Percentiles rank a stretch among this genome's conserved stretches.
These are phyloP conservation scores for Syncephalastrum monosporum DNA, from an alignment of 371 early-diverging fungal genomes.

Conservation along the genomic window DNA sequence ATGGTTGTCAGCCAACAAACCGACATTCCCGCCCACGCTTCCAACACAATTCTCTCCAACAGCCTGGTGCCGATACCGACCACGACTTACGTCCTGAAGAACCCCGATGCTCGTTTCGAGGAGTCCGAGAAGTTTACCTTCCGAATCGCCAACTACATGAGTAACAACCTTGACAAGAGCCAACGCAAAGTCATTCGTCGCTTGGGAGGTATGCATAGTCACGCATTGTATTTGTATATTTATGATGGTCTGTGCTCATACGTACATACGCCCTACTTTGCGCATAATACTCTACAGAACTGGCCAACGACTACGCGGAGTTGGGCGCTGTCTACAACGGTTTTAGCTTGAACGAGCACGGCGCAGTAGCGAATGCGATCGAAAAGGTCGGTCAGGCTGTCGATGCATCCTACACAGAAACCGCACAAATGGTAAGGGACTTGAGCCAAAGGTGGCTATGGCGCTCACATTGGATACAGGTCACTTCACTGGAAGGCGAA, in stretches of 20 bases:
- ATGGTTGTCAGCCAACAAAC: constrained; percentile 31
- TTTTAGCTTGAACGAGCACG: constrained; percentile 84
- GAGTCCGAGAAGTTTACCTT: constrained; percentile 80
- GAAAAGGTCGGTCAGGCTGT: constrained; percentile 91
- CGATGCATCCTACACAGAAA: constrained; percentile 79
- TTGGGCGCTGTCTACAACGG: constrained; percentile 93
- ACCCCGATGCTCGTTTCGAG: constrained; percentile 76
- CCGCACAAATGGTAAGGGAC: constrained; percentile 63
- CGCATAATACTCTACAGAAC: constrained; percentile 17
- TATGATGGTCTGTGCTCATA: neutral
- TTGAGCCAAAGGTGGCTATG: neutral
- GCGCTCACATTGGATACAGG: constrained; percentile 2
- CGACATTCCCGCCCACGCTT: constrained; percentile 22
- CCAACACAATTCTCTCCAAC: constrained; percentile 23
- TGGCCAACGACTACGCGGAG: constrained; percentile 80
- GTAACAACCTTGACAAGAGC: constrained; percentile 66
- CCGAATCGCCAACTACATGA: constrained; percentile 71
- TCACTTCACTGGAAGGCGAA: constrained; percentile 67
- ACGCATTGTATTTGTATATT: neutral
- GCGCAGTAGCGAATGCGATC: constrained; percentile 75
- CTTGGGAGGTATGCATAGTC: constrained; percentile 53
- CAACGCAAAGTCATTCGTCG: constrained; percentile 69
- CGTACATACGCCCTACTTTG: neutral
- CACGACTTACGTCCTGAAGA: constrained; percentile 53
- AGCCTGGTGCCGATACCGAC: constrained; percentile 59